These are phyloP conservation scores for Kwoniella dendrophila DNA, from an alignment of 768 basidiomycete species.

Conservation along the genomic window DNA sequence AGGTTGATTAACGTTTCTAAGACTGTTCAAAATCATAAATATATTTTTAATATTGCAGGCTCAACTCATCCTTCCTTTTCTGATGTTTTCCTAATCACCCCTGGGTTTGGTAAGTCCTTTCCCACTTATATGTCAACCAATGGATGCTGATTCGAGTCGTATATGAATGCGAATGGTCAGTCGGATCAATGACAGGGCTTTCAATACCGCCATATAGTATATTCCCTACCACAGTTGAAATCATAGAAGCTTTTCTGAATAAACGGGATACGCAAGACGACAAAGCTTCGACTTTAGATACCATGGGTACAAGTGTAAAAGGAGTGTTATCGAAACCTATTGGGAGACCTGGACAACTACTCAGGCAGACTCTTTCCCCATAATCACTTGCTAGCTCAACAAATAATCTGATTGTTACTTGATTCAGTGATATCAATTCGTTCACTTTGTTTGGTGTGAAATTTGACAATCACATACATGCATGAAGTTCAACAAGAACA, in stretches of 20 bases:
- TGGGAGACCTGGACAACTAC: conserved; percentile 4
- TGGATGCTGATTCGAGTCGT: background rate
- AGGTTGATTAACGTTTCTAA: conserved; percentile 9
- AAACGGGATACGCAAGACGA: background rate
- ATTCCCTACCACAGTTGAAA: background rate
- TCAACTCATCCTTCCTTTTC: conserved; percentile 24
- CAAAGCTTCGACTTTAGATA: background rate
- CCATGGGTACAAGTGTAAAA: background rate
- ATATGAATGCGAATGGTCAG: background rate
- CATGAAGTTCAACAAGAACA: no score
- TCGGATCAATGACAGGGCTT: conserved; percentile 10
- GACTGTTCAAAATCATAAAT: conserved; percentile 16
- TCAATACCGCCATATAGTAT: conserved; percentile 14
- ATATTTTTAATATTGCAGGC: conserved; percentile 18
- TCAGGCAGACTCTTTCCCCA: background rate
- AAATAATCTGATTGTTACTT: no score
- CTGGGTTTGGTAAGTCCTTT: conserved; percentile 11
- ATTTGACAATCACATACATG: no score
- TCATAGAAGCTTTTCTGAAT: conserved; percentile 9
- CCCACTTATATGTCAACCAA: background rate
- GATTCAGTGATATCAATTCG: no score
- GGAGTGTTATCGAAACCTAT: conserved; percentile 9
- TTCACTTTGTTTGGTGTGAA: no score
- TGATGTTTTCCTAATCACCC: conserved; percentile 26
- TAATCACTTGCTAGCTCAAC: no score